Evolutionary conservation across 352 stramenopile genomes (phyloP).

Genomic region (Phytophthora pini): DNA sequence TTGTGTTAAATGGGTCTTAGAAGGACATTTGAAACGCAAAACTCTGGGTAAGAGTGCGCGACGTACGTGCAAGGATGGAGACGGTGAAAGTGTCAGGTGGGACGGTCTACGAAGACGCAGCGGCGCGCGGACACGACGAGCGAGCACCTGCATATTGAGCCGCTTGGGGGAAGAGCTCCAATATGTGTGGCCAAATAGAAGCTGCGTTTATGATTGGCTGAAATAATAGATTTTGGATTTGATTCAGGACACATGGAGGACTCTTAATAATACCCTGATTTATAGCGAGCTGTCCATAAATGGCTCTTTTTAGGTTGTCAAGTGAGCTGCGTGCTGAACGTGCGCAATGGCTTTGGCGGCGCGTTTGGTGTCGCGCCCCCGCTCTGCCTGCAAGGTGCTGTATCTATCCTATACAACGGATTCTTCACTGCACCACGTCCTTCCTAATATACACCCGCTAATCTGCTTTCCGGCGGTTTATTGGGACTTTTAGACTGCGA

Average conservation of each 20-base stretch:
- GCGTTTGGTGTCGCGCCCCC: neutral
- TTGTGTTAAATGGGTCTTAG: neutral
- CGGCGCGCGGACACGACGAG: slow-evolving; percentile 3
- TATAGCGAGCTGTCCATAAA: no score
- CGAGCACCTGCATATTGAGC: slow-evolving; percentile 23
- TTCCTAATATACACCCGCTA: neutral
- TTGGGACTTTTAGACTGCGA: slow-evolving; percentile 2
- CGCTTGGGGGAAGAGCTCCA: neutral
- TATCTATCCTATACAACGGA: no score
- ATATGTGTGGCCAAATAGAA: slow-evolving; percentile 12
- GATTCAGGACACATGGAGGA: neutral
- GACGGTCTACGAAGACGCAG: slow-evolving; percentile 4
- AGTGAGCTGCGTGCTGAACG: neutral
- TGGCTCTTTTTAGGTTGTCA: neutral
- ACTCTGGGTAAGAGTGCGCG: neutral
- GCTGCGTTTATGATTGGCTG: slow-evolving; percentile 10
- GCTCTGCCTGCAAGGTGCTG: neutral
- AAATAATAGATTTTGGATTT: slow-evolving; percentile 6
- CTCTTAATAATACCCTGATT: no score
- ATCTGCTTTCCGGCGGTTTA: slow-evolving; percentile 9
- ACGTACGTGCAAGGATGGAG: slow-evolving; percentile 24
- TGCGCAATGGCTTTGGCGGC: neutral
- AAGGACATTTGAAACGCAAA: neutral
- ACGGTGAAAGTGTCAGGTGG: neutral
- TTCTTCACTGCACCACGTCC: neutral